Evolutionary conservation across 805 yeast genomes (phyloP).

Genomic region (Wickerhamiella slavikovae): DNA sequence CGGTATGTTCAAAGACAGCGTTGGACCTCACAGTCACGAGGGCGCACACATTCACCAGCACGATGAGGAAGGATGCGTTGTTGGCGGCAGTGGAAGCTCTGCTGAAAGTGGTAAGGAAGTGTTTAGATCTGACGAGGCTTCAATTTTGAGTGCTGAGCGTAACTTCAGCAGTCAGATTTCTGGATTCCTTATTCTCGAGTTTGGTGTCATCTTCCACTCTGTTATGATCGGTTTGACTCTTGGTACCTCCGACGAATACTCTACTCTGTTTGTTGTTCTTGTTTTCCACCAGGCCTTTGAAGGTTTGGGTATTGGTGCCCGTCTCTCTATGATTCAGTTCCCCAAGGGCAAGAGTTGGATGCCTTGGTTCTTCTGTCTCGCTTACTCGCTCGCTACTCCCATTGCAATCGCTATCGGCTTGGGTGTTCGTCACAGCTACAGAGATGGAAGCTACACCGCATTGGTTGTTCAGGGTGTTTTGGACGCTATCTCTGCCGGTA

Average conservation of each 20-base stretch:
- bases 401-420: constrained; percentile 53
- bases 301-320: constrained; percentile 60
- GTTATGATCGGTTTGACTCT: constrained; percentile 52
- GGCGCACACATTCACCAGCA: constrained; percentile 6
- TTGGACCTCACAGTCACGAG: constrained; percentile 1
- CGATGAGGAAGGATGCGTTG: constrained; percentile 14
- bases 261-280: constrained; percentile 38
- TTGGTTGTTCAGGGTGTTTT: constrained; percentile 40
- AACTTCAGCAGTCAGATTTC: constrained; percentile 18
- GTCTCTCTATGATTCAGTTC: constrained; percentile 40
- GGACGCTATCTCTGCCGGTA: constrained; percentile 54
- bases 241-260: constrained; percentile 44
- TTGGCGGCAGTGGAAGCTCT: constrained; percentile 1
- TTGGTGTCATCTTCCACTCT: constrained; percentile 57
- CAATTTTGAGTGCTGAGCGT: constrained; percentile 1
- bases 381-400: constrained; percentile 44
- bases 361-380: constrained; percentile 31
- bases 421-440: constrained; percentile 41
- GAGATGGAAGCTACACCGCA: constrained; percentile 32
- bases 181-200: constrained; percentile 39
- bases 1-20: neutral
- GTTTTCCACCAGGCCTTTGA: constrained; percentile 65
- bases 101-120: constrained; percentile 1
- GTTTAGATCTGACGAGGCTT: constrained; percentile 1
- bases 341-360: constrained; percentile 26